Evolutionary conservation across 2,329 filamentous ascomycete species (phyloP).

Genomic region (Grosmannia serpens): DNA sequence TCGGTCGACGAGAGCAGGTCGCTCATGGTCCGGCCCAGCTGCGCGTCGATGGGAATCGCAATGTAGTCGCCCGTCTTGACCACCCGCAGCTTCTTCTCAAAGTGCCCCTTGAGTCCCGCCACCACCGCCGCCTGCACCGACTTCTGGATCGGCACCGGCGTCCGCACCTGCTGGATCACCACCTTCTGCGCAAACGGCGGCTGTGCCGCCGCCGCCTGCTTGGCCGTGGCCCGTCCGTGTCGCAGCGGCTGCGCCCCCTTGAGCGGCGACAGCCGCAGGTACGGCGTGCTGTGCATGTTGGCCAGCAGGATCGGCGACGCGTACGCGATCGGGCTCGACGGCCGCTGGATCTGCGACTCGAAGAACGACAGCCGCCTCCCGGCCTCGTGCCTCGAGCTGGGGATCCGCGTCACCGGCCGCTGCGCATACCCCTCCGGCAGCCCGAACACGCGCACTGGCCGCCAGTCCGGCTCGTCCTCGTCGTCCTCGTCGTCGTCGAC

Average conservation of each 20-base stretch:
- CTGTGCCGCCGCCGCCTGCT: constrained; percentile 41
- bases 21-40: constrained; percentile 70
- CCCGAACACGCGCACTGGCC: constrained; percentile 80
- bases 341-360: constrained; percentile 54
- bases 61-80: constrained; percentile 82
- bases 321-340: constrained; percentile 51
- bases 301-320: constrained; percentile 77
- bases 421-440: constrained; percentile 64
- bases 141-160: constrained; percentile 76
- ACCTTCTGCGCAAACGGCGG: constrained; percentile 61
- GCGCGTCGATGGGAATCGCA: constrained; percentile 78
- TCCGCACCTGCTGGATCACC: constrained; percentile 77
- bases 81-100: constrained; percentile 70
- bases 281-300: constrained; percentile 69
- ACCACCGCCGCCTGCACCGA: constrained; percentile 77
- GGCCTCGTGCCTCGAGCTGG: constrained; percentile 38
- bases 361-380: constrained; percentile 49
- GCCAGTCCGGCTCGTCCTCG: constrained; percentile 56
- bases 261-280: constrained; percentile 66
- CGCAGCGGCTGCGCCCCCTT: constrained; percentile 23
- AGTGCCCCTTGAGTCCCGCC: constrained; percentile 76
- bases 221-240: constrained; percentile 23
- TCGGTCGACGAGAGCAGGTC: constrained; percentile 49
- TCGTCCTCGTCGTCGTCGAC: constrained; percentile 45
- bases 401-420: constrained; percentile 48